A percentile compares a stretch with the other conserved stretches of the same genome.
Conservation (phyloP, 441 rosid genomes). For the Erodium texanum region DNA sequence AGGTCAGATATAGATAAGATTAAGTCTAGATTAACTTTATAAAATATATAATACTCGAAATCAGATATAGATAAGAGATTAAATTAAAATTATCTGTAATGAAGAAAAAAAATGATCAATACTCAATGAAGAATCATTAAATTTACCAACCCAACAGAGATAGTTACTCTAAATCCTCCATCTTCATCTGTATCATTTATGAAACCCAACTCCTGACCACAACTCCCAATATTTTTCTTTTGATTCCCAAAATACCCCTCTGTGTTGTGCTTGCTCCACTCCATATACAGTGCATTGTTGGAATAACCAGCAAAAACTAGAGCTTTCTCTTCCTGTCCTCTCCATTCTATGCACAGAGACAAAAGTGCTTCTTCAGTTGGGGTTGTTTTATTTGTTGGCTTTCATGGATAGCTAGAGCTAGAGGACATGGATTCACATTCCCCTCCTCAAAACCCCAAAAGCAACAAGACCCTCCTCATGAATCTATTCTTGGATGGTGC, state of each 20-base stretch:
- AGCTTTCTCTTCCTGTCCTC: slow-evolving; percentile 4
- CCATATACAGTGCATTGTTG: neutral
- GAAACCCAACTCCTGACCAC: slow-evolving; percentile 23
- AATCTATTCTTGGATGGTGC: slow-evolving; percentile 2
- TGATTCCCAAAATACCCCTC: slow-evolving; percentile 9
- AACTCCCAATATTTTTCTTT: slow-evolving; percentile 14
- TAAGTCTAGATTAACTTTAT: too few relatives aligned
- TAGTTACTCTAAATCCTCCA: slow-evolving; percentile 14
- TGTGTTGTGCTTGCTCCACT: slow-evolving; percentile 5
- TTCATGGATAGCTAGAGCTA: slow-evolving; percentile 25
- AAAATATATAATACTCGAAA: too few relatives aligned
- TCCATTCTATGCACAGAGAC: slow-evolving; percentile 21
- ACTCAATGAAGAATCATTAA: slow-evolving; percentile 28
- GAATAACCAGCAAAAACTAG: neutral
- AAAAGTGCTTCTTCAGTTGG: slow-evolving; percentile 33
- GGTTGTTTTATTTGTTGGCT: slow-evolving; percentile 37
- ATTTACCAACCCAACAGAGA: slow-evolving; percentile 25
- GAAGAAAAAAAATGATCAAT: neutral
- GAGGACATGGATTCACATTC: slow-evolving; percentile 28
- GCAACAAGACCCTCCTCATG: slow-evolving; percentile 8
- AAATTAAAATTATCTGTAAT: too few relatives aligned
- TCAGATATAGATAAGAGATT: too few relatives aligned
- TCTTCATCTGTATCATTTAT: slow-evolving; percentile 31
- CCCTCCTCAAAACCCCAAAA: slow-evolving; percentile 16
- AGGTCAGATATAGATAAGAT: too few relatives aligned